Percentiles rank a stretch among this genome's conserved stretches.
These are phyloP conservation scores for Keqinozyma sinolaborantium DNA, from an alignment of 1,139 yeast species.

Conservation along the genomic window DNA sequence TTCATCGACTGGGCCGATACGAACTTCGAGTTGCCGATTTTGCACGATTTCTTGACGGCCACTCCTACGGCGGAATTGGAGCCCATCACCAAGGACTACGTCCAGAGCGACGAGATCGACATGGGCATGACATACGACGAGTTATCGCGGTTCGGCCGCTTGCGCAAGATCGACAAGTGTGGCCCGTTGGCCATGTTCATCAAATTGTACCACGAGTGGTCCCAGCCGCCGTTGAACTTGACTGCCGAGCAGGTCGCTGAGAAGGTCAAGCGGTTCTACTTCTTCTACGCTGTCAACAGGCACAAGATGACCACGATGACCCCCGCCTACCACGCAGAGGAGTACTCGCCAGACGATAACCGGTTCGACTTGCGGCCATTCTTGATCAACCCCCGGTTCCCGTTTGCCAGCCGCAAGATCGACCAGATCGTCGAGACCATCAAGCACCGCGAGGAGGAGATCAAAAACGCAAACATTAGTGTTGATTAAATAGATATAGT, in stretches of 20 bases:
- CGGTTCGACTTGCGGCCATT: constrained; percentile 94
- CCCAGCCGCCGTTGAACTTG: constrained; percentile 59
- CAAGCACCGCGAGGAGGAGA: constrained; percentile 33
- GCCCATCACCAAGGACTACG: constrained; percentile 87
- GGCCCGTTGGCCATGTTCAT: constrained; percentile 96
- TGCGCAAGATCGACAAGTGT: constrained; percentile 88
- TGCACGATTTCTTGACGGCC: constrained; percentile 76
- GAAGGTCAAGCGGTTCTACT: constrained; percentile 89
- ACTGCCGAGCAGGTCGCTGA: constrained; percentile 84
- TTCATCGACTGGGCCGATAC: constrained; percentile 78
- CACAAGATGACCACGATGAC: constrained; percentile 97
- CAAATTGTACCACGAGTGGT: constrained; percentile 89
- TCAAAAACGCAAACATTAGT: constrained; percentile 19
- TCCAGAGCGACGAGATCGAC: constrained; percentile 93
- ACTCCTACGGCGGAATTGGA: constrained; percentile 98
- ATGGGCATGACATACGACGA: constrained; percentile 99
- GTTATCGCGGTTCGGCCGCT: constrained; percentile 83
- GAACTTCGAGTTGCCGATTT: constrained; percentile 70
- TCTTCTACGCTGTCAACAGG: constrained; percentile 89
- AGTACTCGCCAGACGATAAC: constrained; percentile 96
- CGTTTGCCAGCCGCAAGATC: constrained; percentile 87
- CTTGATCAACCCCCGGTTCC: constrained; percentile 83
- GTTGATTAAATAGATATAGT: constrained; percentile 21
- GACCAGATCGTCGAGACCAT: constrained; percentile 64
- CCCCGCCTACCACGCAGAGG: constrained; percentile 96